phyloP scores from a whole-genome alignment of 306 rosid species.

The Cucumis sativus region DNA sequence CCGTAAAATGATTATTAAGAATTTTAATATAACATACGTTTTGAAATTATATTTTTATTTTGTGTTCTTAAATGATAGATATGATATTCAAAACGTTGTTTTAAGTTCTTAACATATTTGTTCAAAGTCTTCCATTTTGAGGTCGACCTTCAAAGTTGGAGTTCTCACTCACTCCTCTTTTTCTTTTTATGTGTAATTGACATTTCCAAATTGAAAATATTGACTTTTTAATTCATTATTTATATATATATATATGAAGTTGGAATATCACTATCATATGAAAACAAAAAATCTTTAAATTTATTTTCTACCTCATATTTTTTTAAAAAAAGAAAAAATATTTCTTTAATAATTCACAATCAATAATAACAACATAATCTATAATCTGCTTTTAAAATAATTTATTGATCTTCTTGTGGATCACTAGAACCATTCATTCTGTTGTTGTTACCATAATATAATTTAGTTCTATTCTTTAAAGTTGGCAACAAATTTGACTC shows the following conservation, averaged over 20 bases:
- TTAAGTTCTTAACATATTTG: no score
- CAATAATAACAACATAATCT: background rate
- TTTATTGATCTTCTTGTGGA: background rate
- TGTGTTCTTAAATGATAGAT: no score
- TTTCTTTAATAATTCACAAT: background rate
- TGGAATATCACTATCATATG: background rate
- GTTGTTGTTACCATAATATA: no score
- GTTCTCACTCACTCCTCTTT: background rate
- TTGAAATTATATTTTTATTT: no score
- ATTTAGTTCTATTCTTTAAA: no score
- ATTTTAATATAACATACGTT: no score
- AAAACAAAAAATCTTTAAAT: background rate
- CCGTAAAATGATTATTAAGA: no score
- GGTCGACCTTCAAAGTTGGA: background rate
- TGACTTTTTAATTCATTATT: background rate
- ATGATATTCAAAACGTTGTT: no score
- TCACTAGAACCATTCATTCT: background rate
- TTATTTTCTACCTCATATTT: background rate
- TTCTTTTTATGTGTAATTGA: background rate
- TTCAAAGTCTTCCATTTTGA: background rate
- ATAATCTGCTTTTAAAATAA: background rate
- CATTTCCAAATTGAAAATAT: background rate
- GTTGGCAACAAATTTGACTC: no score
- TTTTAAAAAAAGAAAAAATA: no score
- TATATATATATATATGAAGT: background rate